These are phyloP conservation scores for Volvox reticuliferus DNA, from an alignment of 139 green algal species.

Conservation along the genomic window DNA sequence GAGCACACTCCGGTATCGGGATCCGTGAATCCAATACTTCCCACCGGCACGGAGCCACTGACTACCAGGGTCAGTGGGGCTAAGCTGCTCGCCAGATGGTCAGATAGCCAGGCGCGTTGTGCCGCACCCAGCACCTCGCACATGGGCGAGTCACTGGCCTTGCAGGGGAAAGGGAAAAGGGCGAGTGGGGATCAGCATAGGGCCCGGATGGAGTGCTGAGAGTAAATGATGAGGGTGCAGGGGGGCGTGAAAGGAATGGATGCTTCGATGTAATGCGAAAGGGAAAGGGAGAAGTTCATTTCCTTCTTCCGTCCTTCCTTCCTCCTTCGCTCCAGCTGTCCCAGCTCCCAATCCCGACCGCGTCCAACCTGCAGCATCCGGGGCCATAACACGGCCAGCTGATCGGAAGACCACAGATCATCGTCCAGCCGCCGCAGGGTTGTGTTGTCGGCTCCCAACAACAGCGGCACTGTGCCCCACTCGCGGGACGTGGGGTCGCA, in stretches of 20 bases:
- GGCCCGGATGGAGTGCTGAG: too few species aligned
- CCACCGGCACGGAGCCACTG: conserved; percentile 59
- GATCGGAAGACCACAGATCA: background rate
- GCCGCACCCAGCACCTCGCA: conserved; percentile 65
- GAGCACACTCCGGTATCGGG: conserved; percentile 49
- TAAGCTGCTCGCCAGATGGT: conserved; percentile 39
- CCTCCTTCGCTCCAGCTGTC: too few species aligned
- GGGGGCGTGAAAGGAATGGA: too few species aligned
- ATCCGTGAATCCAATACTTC: conserved; percentile 40
- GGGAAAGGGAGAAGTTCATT: too few species aligned
- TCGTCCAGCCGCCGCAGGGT: conserved; percentile 29
- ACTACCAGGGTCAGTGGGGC: conserved; percentile 64
- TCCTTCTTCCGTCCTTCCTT: too few species aligned
- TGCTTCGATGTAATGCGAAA: too few species aligned
- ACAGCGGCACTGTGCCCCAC: conserved; percentile 52
- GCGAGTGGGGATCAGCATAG: too few species aligned
- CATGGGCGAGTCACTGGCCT: conserved; percentile 42
- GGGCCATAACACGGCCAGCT: background rate
- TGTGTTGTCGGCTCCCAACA: conserved; percentile 48
- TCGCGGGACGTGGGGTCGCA: conserved; percentile 59
- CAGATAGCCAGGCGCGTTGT: conserved; percentile 66
- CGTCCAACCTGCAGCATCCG: conserved; percentile 26
- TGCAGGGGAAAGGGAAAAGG: background rate
- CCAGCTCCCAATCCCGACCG: too few species aligned
- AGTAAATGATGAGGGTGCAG: too few species aligned